Conservation (phyloP, 192 early-diverging fungal species). For the Coemansia guatemalensis region DNA sequence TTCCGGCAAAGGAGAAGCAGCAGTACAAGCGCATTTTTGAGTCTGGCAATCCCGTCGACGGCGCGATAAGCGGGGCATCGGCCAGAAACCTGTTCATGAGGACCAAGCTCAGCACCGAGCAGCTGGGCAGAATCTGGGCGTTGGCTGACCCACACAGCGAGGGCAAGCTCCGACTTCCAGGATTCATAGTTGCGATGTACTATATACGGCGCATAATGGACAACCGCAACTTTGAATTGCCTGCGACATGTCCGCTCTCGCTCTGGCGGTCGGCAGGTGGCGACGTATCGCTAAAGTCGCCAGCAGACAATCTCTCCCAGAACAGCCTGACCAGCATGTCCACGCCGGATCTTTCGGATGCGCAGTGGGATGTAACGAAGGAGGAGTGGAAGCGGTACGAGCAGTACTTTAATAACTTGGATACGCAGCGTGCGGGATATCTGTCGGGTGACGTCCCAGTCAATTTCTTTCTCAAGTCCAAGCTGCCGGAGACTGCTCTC, state of each 20-base stretch:
- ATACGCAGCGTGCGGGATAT: slow-evolving; percentile 60
- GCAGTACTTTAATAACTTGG: slow-evolving; percentile 74
- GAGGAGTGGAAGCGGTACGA: slow-evolving; percentile 77
- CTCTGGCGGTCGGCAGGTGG: slow-evolving; percentile 57
- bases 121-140: slow-evolving; percentile 77
- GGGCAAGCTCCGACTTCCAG: slow-evolving; percentile 72
- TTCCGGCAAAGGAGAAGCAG: slow-evolving; percentile 56
- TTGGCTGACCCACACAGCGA: slow-evolving; percentile 74
- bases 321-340: slow-evolving; percentile 38
- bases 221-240: slow-evolving; percentile 66
- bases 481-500: slow-evolving; percentile 62
- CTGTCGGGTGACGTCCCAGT: slow-evolving; percentile 73
- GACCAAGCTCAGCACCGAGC: slow-evolving; percentile 77
- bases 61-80: slow-evolving; percentile 62
- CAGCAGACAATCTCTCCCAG: slow-evolving; percentile 17
- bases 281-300: slow-evolving; percentile 41
- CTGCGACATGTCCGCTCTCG: slow-evolving; percentile 64
- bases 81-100: slow-evolving; percentile 76
- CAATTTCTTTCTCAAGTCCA: slow-evolving; percentile 78
- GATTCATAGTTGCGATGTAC: slow-evolving; percentile 91
- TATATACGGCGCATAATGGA: slow-evolving; percentile 81
- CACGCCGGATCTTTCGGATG: slow-evolving; percentile 27
- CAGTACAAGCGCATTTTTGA: slow-evolving; percentile 66
- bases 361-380: slow-evolving; percentile 71
- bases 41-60: slow-evolving; percentile 57